Evolutionary conservation across 805 yeast species (phyloP).

Genomic region (Pichia thaimueangensis): DNA sequence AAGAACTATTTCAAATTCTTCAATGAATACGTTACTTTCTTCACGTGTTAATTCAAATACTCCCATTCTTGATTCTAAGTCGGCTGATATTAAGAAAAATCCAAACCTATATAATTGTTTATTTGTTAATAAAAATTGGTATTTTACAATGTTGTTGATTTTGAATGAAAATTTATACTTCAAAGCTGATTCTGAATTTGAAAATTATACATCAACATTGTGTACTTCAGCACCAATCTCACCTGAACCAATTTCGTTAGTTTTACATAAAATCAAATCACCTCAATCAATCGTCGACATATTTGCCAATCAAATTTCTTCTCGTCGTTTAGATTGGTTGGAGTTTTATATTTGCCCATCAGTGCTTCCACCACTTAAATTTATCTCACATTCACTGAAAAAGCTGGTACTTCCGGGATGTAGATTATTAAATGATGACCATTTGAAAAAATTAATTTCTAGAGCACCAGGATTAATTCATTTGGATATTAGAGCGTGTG

Average conservation of each 20-base stretch:
- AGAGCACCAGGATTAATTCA: constrained; percentile 53
- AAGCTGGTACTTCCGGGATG: constrained; percentile 68
- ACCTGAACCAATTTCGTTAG: constrained; percentile 35
- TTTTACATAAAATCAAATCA: constrained; percentile 59
- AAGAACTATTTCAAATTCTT: constrained; percentile 17
- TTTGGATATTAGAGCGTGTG: constrained; percentile 82
- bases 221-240: not conserved
- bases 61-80: constrained; percentile 9
- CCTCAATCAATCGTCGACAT: constrained; percentile 46
- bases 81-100: not conserved
- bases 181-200: constrained; percentile 36
- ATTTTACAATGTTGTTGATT: constrained; percentile 46
- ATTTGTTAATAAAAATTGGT: constrained; percentile 64
- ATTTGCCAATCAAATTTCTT: constrained; percentile 36
- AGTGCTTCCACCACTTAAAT: constrained; percentile 46
- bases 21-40: constrained; percentile 6
- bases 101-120: constrained; percentile 52
- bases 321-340: constrained; percentile 53
- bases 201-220: constrained; percentile 14
- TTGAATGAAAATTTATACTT: constrained; percentile 54
- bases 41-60: not conserved
- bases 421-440: constrained; percentile 52
- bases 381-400: constrained; percentile 37
- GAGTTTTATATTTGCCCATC: constrained; percentile 82
- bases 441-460: constrained; percentile 45